These are phyloP conservation scores for Micromonas pusilla DNA, from an alignment of 139 green algal genomes.

Conservation along the genomic window DNA sequence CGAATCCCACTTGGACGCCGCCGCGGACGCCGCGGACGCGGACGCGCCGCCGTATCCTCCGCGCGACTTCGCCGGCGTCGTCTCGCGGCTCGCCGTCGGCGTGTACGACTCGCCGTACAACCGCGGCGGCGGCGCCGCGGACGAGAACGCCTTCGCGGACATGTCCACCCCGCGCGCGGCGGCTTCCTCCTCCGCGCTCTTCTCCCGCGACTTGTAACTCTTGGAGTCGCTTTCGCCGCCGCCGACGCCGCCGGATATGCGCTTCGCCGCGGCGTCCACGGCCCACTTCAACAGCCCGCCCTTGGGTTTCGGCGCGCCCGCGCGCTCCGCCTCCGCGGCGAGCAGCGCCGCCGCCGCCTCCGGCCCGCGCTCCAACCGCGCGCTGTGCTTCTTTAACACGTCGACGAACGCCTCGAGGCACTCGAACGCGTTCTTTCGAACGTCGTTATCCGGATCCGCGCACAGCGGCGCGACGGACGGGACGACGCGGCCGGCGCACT, in stretches of 20 bases:
- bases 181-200: neutral
- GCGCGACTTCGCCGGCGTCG: neutral
- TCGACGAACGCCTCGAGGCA: constrained; percentile 42
- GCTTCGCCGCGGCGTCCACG: constrained; percentile 1
- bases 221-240: neutral
- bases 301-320: neutral
- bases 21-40: neutral
- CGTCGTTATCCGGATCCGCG: constrained; percentile 67
- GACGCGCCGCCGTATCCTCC: neutral
- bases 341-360: neutral
- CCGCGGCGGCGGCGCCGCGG: constrained; percentile 3
- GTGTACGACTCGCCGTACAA: constrained; percentile 2
- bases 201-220: neutral
- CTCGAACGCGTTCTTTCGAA: constrained; percentile 40
- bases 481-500: constrained; percentile 70
- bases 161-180: neutral
- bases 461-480: constrained; percentile 66
- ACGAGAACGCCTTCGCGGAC: neutral
- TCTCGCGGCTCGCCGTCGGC: neutral
- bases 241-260: neutral
- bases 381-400: constrained; percentile 33
- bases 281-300: constrained; percentile 19
- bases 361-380: neutral
- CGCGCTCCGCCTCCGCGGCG: neutral
- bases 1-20: neutral